Percentiles rank a stretch among this genome's conserved stretches.
Conservation (phyloP, 2,329 filamentous ascomycete genomes). For the Colletotrichum sp. region DNA sequence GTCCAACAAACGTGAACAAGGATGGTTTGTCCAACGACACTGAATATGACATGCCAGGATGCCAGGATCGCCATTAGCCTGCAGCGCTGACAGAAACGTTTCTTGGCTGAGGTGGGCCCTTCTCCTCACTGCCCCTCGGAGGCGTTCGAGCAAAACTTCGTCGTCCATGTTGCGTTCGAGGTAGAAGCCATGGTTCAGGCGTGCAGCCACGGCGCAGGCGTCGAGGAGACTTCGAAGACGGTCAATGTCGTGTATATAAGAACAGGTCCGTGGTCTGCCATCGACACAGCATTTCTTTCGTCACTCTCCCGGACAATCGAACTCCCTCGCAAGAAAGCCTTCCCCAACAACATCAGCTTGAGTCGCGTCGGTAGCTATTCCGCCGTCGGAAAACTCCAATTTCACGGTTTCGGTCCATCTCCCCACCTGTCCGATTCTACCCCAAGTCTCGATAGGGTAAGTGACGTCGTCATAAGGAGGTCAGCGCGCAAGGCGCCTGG, state of each 20-base stretch:
- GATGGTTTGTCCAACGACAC: neutral
- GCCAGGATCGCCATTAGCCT: neutral
- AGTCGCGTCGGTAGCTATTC: neutral
- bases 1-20: neutral
- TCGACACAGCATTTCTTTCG: neutral
- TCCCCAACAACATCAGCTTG: neutral
- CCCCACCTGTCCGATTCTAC: constrained; percentile 3
- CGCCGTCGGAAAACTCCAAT: constrained; percentile 7
- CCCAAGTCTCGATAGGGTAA: constrained; percentile 7
- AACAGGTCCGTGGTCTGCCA: neutral
- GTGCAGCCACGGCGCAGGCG: neutral
- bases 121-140: neutral
- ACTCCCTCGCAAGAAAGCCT: neutral
- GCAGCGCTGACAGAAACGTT: constrained; percentile 18
- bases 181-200: neutral
- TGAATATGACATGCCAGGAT: neutral
- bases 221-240: neutral
- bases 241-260: neutral
- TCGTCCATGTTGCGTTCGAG: neutral
- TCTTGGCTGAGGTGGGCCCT: neutral
- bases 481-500: constrained; percentile 1
- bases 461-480: constrained; percentile 18
- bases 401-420: constrained; percentile 2
- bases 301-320: neutral
- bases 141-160: neutral